A percentile compares a stretch with the other conserved stretches of the same genome.
These are phyloP conservation scores for Podila epigama DNA, from an alignment of 192 early-diverging fungal genomes.

Conservation along the genomic window DNA sequence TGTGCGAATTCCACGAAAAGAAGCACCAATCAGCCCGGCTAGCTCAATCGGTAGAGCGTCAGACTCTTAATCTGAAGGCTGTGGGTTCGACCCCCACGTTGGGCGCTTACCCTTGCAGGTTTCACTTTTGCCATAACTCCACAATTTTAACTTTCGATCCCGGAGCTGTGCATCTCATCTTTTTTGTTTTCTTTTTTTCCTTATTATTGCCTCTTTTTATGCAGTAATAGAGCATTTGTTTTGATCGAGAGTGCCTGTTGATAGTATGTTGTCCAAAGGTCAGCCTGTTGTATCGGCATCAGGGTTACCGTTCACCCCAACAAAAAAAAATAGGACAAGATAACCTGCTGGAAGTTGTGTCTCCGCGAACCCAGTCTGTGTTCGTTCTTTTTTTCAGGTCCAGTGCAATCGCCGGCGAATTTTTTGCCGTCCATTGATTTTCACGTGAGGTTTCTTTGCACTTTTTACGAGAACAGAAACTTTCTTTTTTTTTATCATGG, in stretches of 20 bases:
- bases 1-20: neutral
- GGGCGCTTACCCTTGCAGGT: constrained; percentile 59
- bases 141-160: too few relatives aligned
- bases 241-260: too few relatives aligned
- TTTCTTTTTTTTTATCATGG: too few relatives aligned
- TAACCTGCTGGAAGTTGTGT: neutral
- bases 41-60: constrained; percentile 85
- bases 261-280: too few relatives aligned
- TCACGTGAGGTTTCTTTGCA: too few relatives aligned
- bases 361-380: neutral
- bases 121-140: neutral
- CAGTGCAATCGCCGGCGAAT: neutral
- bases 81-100: constrained; percentile 87
- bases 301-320: neutral
- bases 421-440: too few relatives aligned
- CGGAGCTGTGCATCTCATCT: neutral
- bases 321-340: too few relatives aligned
- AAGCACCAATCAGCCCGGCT: constrained; percentile 49
- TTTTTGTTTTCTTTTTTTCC: neutral
- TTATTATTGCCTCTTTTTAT: too few relatives aligned
- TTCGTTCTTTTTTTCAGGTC: neutral
- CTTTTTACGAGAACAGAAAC: too few relatives aligned
- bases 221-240: too few relatives aligned
- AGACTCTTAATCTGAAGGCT: constrained; percentile 91
- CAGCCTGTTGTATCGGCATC: too few relatives aligned